Evolutionary conservation across 2,329 filamentous ascomycete genomes (phyloP).

Genomic region (Akanthomyces uredinophilus): DNA sequence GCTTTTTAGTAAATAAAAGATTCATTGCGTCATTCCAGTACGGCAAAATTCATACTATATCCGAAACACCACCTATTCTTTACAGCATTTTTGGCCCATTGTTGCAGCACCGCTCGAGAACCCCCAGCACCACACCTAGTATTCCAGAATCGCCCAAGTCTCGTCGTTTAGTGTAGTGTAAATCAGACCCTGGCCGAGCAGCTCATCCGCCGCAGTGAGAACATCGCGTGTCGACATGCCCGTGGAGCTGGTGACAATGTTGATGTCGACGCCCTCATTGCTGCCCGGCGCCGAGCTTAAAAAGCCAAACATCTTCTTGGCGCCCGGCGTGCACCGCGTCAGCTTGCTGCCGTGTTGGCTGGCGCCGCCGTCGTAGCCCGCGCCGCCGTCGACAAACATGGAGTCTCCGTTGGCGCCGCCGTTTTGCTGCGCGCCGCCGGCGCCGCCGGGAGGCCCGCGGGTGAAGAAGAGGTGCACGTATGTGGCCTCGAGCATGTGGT

Average conservation of each 20-base stretch:
- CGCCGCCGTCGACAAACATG: conserved; percentile 29
- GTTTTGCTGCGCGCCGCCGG: conserved; percentile 27
- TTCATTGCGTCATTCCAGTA: conserved; percentile 10
- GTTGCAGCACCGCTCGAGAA: background rate
- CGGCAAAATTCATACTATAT: conserved; percentile 6
- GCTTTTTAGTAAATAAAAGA: background rate
- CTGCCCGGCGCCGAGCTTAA: conserved; percentile 63
- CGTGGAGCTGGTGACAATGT: conserved; percentile 64
- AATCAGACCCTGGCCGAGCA: conserved; percentile 67
- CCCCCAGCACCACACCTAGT: conserved; percentile 28
- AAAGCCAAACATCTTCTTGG: conserved; percentile 66
- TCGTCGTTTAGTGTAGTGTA: conserved; percentile 91
- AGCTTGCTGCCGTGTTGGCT: conserved; percentile 31
- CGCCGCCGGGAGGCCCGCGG: conserved; percentile 54
- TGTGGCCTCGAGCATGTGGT: conserved; percentile 85
- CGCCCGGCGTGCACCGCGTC: conserved; percentile 47
- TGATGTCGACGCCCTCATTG: conserved; percentile 79
- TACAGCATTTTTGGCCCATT: background rate
- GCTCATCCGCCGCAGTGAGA: conserved; percentile 72
- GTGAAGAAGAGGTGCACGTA: conserved; percentile 83
- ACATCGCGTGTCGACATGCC: conserved; percentile 66
- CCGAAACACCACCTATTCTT: conserved; percentile 13
- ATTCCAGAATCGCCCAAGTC: conserved; percentile 83
- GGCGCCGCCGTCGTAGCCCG: conserved; percentile 31
- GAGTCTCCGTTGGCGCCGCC: conserved; percentile 32